These are phyloP conservation scores for Adiantum capillusveneris DNA, from an alignment of 75 land plant species.

Conservation along the genomic window DNA sequence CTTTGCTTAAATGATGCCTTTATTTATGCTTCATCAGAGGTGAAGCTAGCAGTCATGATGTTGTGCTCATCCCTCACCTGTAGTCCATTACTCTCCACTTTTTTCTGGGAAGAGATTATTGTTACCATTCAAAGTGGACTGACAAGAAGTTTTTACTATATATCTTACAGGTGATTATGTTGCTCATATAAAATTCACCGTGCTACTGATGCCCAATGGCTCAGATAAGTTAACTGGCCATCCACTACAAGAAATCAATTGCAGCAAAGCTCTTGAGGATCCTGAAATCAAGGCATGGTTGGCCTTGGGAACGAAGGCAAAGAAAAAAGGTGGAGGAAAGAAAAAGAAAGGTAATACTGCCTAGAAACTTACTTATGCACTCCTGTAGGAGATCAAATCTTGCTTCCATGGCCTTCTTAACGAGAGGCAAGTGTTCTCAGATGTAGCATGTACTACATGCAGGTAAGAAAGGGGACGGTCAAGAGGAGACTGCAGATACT, in stretches of 20 bases:
- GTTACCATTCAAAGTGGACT: too few species aligned
- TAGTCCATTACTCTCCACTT: too few species aligned
- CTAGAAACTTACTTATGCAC: neutral
- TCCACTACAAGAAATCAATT: slow-evolving; percentile 69
- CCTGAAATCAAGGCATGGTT: slow-evolving; percentile 96
- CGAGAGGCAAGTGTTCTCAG: neutral
- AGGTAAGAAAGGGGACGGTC: slow-evolving; percentile 72
- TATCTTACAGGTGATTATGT: slow-evolving; percentile 95
- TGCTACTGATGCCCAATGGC: slow-evolving; percentile 91
- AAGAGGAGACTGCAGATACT: slow-evolving; percentile 34
- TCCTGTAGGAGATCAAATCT: neutral
- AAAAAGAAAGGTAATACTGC: slow-evolving; percentile 75
- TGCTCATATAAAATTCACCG: slow-evolving; percentile 90
- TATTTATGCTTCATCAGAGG: too few species aligned
- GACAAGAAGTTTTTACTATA: too few species aligned
- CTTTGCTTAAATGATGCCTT: too few species aligned
- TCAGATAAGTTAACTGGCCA: slow-evolving; percentile 84
- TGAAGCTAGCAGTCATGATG: too few species aligned
- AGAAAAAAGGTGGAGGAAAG: slow-evolving; percentile 97
- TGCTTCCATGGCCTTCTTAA: neutral
- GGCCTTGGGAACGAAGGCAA: slow-evolving; percentile 81
- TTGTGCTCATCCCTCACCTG: too few species aligned
- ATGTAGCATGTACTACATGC: slow-evolving; percentile 4
- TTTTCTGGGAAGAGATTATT: too few species aligned
- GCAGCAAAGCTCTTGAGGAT: slow-evolving; percentile 59